Evolutionary conservation across 768 basidiomycete genomes (phyloP).

Genomic region (Suillus clintonianus): DNA sequence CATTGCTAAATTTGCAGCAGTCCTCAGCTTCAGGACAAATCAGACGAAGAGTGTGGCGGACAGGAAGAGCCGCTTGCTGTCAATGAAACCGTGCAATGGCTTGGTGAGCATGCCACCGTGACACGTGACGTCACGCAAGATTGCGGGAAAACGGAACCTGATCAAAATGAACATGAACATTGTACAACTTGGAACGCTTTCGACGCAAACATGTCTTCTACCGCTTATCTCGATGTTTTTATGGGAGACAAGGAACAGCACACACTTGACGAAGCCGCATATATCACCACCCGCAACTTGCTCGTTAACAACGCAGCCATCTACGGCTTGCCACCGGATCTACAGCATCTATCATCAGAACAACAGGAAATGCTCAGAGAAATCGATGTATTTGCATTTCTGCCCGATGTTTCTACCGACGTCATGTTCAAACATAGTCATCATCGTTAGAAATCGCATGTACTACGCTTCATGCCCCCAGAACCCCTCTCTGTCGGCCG

Average conservation of each 20-base stretch:
- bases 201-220: constrained; percentile 2
- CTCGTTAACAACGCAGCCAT: constrained; percentile 40
- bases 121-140: constrained; percentile 25
- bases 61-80: constrained; percentile 6
- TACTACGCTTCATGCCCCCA: constrained; percentile 38
- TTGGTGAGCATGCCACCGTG: constrained; percentile 12
- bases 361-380: constrained; percentile 48
- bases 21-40: constrained; percentile 9
- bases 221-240: constrained; percentile 42
- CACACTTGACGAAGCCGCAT: constrained; percentile 25
- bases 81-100: constrained; percentile 4
- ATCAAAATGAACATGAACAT: too few species aligned
- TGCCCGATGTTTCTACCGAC: constrained; percentile 33
- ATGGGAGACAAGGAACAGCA: constrained; percentile 38
- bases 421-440: background rate
- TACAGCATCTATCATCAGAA: constrained; percentile 43
- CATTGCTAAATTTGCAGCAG: constrained; percentile 48
- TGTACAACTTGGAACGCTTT: too few species aligned
- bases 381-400: constrained; percentile 35
- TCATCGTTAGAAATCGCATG: constrained; percentile 26
- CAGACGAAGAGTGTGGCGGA: background rate
- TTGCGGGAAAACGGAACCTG: too few species aligned
- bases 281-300: constrained; percentile 33
- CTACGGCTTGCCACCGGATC: constrained; percentile 43
- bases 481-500: constrained; percentile 41